These are phyloP conservation scores for Serendipita sp. DNA, from an alignment of 1,284 basidiomycete species.

Conservation along the genomic window DNA sequence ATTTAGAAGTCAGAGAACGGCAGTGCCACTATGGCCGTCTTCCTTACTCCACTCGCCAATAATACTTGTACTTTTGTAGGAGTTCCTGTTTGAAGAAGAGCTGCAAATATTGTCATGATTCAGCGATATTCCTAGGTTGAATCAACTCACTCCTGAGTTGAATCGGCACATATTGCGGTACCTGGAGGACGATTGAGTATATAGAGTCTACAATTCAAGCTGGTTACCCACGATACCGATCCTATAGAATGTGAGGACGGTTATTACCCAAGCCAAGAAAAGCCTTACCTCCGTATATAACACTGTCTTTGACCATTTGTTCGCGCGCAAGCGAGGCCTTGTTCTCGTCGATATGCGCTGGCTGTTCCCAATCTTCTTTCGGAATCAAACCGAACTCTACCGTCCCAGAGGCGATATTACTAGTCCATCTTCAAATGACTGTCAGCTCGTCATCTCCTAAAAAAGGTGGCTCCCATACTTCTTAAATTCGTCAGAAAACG, in stretches of 20 bases:
- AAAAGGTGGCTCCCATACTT: constrained; percentile 28
- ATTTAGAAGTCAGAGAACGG: background rate
- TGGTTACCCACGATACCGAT: background rate
- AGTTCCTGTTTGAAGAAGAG: constrained; percentile 36
- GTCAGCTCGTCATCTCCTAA: constrained; percentile 26
- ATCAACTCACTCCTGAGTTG: constrained; percentile 39
- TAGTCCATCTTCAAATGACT: constrained; percentile 38
- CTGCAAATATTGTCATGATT: background rate
- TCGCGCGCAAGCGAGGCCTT: constrained; percentile 41
- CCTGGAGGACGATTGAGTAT: constrained; percentile 10
- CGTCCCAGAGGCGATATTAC: constrained; percentile 47
- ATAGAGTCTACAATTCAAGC: background rate
- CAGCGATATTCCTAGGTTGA: background rate
- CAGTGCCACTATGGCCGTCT: background rate
- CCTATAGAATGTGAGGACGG: background rate
- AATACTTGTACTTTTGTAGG: constrained; percentile 37
- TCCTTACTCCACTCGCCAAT: constrained; percentile 49
- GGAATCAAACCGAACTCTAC: constrained; percentile 76
- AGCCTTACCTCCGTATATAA: constrained; percentile 34
- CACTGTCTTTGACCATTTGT: constrained; percentile 40
- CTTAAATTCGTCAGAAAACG: constrained; percentile 68
- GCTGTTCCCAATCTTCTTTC: constrained; percentile 71
- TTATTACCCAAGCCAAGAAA: constrained; percentile 1
- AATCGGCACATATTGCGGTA: constrained; percentile 46
- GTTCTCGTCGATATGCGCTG: constrained; percentile 66